Evolutionary conservation across 1,284 basidiomycete species (phyloP).

Genomic region (Volvariella volvacea): DNA sequence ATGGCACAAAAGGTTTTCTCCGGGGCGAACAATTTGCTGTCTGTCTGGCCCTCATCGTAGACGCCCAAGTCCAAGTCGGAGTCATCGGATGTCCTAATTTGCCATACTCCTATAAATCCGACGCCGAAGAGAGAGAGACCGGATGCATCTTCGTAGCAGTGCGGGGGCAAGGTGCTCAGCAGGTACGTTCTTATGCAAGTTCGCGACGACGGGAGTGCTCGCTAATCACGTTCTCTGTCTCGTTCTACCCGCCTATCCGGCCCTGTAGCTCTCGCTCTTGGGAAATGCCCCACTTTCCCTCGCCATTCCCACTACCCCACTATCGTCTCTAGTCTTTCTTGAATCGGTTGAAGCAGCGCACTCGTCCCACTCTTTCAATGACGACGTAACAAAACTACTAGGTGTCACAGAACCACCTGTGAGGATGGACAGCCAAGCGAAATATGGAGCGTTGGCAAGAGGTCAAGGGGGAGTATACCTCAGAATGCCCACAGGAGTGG

Average conservation of each 20-base stretch:
- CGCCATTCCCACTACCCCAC: conserved; percentile 36
- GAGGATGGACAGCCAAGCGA: conserved; percentile 98
- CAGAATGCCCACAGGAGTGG: conserved; percentile 80
- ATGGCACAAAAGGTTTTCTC: conserved; percentile 93
- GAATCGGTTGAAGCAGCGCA: conserved; percentile 95
- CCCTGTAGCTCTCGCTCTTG: conserved; percentile 33
- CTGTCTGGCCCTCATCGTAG: conserved; percentile 86
- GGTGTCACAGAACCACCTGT: conserved; percentile 62
- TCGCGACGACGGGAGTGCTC: neutral
- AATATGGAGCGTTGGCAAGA: conserved; percentile 85
- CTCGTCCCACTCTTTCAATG: conserved; percentile 81
- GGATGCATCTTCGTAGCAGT: conserved; percentile 85
- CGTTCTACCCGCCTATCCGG: neutral
- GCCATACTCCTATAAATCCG: conserved; percentile 22
- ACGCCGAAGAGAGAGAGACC: conserved; percentile 24
- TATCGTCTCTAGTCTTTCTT: conserved; percentile 63
- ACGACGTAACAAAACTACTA: conserved; percentile 65
- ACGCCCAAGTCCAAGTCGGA: conserved; percentile 81
- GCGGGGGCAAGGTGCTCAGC: conserved; percentile 75
- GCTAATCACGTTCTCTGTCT: neutral
- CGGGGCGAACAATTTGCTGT: conserved; percentile 97
- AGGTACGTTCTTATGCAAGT: conserved; percentile 38
- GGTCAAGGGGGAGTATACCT: conserved; percentile 91
- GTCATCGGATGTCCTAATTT: conserved; percentile 97
- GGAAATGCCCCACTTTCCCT: conserved; percentile 39